Percentiles rank a stretch among this genome's conserved stretches.
Conservation (phyloP, 345 rosid species). For the Trapa bicornis region DNA sequence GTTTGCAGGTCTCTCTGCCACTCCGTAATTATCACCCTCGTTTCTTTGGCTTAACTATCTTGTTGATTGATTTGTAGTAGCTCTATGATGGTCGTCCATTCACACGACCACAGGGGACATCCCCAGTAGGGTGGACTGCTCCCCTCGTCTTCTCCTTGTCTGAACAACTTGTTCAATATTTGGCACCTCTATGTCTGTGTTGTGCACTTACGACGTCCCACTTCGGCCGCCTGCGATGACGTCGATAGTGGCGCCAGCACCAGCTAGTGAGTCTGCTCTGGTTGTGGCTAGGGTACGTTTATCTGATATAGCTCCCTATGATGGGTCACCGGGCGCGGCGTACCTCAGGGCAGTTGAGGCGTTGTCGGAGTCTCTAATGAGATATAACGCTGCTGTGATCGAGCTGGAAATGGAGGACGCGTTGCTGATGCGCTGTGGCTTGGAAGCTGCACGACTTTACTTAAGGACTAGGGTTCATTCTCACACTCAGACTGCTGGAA, state of each 20-base stretch:
- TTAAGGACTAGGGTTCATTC: slow-evolving; percentile 41
- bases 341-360: slow-evolving; percentile 74
- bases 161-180: not conserved
- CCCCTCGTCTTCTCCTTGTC: not conserved
- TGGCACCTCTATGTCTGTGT: not conserved
- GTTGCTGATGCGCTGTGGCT: slow-evolving; percentile 65
- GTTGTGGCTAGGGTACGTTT: slow-evolving; percentile 56
- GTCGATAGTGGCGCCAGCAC: not conserved
- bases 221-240: not conserved
- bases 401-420: slow-evolving; percentile 67
- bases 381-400: slow-evolving; percentile 75
- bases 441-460: slow-evolving; percentile 69
- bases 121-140: not conserved
- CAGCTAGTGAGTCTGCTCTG: slow-evolving; percentile 25
- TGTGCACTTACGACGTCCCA: not conserved
- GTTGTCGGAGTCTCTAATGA: slow-evolving; percentile 64
- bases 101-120: not conserved
- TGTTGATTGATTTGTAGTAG: too few relatives aligned
- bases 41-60: too few relatives aligned
- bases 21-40: too few relatives aligned
- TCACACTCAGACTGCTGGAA: slow-evolving; percentile 22
- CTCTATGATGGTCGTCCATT: not conserved
- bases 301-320: slow-evolving; percentile 56
- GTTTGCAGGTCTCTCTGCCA: too few relatives aligned
- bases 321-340: slow-evolving; percentile 56